Evolutionary conservation across 805 yeast genomes (phyloP).

Genomic region (Ogataea methylovora): DNA sequence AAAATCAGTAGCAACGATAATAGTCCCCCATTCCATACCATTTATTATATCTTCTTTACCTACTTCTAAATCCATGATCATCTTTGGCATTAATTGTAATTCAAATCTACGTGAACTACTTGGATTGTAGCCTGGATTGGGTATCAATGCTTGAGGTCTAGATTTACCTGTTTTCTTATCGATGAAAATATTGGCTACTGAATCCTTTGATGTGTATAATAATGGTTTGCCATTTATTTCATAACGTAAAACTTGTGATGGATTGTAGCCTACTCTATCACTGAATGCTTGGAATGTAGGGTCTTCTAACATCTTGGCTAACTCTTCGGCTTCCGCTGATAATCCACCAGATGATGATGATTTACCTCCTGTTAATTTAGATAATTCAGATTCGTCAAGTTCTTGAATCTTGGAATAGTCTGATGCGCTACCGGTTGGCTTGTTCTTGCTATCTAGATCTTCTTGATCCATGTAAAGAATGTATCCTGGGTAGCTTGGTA

Average conservation of each 20-base stretch:
- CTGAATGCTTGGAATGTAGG: constrained; percentile 74
- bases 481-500: constrained; percentile 56
- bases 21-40: constrained; percentile 98
- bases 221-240: constrained; percentile 75
- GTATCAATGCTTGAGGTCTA: constrained; percentile 30
- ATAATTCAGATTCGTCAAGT: no score
- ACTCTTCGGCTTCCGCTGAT: constrained; percentile 33
- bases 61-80: constrained; percentile 74
- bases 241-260: constrained; percentile 81
- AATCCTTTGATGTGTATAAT: constrained; percentile 59
- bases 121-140: constrained; percentile 57
- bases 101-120: constrained; percentile 62
- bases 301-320: constrained; percentile 60
- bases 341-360: constrained; percentile 5
- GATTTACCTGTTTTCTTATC: constrained; percentile 10
- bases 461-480: constrained; percentile 71
- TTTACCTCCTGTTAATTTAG: constrained; percentile 1
- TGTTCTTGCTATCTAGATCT: constrained; percentile 43
- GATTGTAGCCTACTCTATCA: constrained; percentile 69
- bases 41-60: constrained; percentile 37
- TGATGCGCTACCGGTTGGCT: no score
- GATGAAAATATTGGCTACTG: constrained; percentile 36
- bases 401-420: constrained; percentile 24
- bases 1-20: constrained; percentile 65
- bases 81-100: constrained; percentile 90